Percentiles rank a stretch among this genome's conserved stretches.
These are phyloP conservation scores for Ramichloridium luteum DNA, from an alignment of 2,329 filamentous ascomycete species.

Conservation along the genomic window DNA sequence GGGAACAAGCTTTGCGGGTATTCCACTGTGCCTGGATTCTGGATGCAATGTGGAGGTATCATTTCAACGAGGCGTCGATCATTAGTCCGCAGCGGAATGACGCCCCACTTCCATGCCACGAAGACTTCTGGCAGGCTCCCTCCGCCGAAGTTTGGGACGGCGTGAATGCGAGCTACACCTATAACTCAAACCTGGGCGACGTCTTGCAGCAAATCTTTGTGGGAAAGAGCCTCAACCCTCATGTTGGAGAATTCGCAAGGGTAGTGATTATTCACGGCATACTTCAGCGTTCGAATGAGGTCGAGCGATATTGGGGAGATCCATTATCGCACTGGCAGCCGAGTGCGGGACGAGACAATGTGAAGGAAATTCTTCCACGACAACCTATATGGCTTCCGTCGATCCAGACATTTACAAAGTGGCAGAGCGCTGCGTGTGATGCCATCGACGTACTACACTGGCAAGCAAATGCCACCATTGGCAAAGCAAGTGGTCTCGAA, in stretches of 20 bases:
- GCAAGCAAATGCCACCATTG: slow-evolving; percentile 42
- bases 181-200: slow-evolving; percentile 26
- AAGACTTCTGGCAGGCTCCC: slow-evolving; percentile 17
- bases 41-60: slow-evolving; percentile 15
- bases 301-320: slow-evolving; percentile 33
- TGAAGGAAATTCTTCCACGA: slow-evolving; percentile 7
- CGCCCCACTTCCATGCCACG: slow-evolving; percentile 17
- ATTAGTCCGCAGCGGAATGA: slow-evolving; percentile 10
- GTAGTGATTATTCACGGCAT: slow-evolving; percentile 39
- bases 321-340: slow-evolving; percentile 31
- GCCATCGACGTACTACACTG: slow-evolving; percentile 46
- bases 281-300: slow-evolving; percentile 39
- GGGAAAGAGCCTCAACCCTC: slow-evolving; percentile 34
- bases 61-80: slow-evolving; percentile 9
- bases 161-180: slow-evolving; percentile 5
- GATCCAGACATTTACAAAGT: slow-evolving; percentile 36
- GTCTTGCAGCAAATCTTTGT: slow-evolving; percentile 37
- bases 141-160: slow-evolving; percentile 15
- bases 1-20: too few species aligned
- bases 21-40: slow-evolving; percentile 18
- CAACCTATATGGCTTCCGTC: slow-evolving; percentile 34
- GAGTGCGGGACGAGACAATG: slow-evolving; percentile 11
- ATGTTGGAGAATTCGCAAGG: slow-evolving; percentile 38
- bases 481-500: slow-evolving; percentile 38
- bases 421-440: slow-evolving; percentile 36